Evolutionary conservation across 768 basidiomycete species (phyloP), one percentile per base, ranked within the genome.

Genomic region (Phaeotremella fagi): DNA sequence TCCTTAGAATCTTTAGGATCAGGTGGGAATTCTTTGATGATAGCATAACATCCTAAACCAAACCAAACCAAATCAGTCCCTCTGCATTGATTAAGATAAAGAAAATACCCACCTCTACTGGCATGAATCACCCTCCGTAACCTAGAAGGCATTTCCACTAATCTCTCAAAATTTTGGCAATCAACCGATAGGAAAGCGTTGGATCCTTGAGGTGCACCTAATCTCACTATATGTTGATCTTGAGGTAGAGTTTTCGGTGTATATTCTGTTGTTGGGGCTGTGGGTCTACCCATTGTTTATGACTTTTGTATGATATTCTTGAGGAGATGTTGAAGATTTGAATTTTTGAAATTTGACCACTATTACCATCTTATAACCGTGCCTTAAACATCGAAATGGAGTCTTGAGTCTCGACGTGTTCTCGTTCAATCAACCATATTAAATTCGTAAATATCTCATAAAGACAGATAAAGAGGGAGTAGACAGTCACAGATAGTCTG

Each of bases 171-270:
- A 16, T 55, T 63, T 4, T 53, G 22, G 11, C 53, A 29, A 47
- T 64, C 63, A 22, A 54, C 26, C 23, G 50, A 63, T 15, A 56
- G 25, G 48, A 58, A 68, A 24, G 59, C 59, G 36, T 59, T 60
- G 38, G 60, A 63, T 18, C 66, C 66, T 35, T 61, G 57, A 1
- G 66, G 60, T 3, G 60, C 47, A 4, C 48, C 54, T 14, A 68
- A 50, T 2, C 54, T 36, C 26, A 64, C 62, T 4, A 68, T 52
- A 33, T 54, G 25, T 26, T 59, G 54, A 23, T 59, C 50, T 0
- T 51, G n/a, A 5, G 65, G 65, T 5, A 67, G 50, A n/a, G 60
- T 41, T 41, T 11, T 12, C 6, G 38, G 38, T 41, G 38, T 9
- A 22, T 41, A 41, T 7, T 41, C 38, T 7, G 12, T 9, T 20